Conservation (phyloP, 371 early-diverging fungal genomes). For the Circinella minor region DNA sequence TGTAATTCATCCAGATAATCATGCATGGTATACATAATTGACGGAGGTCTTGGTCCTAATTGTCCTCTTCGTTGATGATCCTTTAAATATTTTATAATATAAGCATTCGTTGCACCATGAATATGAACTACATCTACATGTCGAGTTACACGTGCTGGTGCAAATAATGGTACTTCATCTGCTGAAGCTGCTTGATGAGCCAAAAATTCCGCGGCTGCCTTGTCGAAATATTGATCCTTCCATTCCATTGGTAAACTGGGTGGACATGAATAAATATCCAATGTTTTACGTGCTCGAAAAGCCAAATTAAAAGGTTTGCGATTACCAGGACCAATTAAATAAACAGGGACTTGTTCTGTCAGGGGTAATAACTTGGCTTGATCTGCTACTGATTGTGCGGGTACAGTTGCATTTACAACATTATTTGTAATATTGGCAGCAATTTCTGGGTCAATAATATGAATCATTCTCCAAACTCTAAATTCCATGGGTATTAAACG, state of each 20-base stretch:
- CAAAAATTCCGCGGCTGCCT: constrained; percentile 66
- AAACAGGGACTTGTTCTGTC: constrained; percentile 46
- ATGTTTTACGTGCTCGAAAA: constrained; percentile 45
- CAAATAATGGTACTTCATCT: constrained; percentile 63
- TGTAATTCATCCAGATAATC: constrained; percentile 66
- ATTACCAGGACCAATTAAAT: constrained; percentile 63
- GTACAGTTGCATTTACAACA: background rate
- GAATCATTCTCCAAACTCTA: constrained; percentile 51
- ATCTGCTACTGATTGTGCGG: background rate
- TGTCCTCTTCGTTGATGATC: constrained; percentile 39
- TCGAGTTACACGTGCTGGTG: constrained; percentile 32
- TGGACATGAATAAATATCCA: constrained; percentile 58
- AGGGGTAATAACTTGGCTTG: constrained; percentile 8
- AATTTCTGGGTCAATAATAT: constrained; percentile 33
- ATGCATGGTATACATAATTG: constrained; percentile 68
- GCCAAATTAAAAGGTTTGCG: constrained; percentile 61
- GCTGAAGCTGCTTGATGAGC: constrained; percentile 53
- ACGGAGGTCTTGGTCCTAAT: constrained; percentile 53
- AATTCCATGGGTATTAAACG: constrained; percentile 48
- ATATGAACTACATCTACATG: constrained; percentile 63
- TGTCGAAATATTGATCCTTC: constrained; percentile 68
- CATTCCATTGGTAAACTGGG: constrained; percentile 61
- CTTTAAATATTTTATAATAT: constrained; percentile 56
- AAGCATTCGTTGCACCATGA: constrained; percentile 70
- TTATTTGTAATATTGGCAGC: constrained; percentile 18